Evolutionary conservation across 2,329 filamentous ascomycete species (phyloP).

Genomic region (Macrophomina tecta): DNA sequence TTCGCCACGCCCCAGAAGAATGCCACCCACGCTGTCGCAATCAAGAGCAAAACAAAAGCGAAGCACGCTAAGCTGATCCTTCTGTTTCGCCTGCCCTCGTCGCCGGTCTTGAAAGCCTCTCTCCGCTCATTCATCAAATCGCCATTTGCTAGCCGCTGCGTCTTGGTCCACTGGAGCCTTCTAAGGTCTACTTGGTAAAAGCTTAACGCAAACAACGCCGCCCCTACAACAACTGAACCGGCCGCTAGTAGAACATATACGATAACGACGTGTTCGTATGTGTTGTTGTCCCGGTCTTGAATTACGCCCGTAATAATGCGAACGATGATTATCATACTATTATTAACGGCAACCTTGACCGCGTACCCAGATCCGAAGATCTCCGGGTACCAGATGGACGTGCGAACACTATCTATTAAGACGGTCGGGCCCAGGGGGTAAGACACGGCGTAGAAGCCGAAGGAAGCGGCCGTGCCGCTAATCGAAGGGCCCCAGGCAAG

Average conservation of each 20-base stretch:
- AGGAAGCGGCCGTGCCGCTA: conserved; percentile 62
- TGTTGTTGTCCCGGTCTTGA: conserved; percentile 63
- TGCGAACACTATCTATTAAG: conserved; percentile 67
- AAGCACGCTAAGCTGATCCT: conserved; percentile 46
- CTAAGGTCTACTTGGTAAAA: conserved; percentile 51
- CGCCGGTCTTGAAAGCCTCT: conserved; percentile 45
- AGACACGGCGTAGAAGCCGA: conserved; percentile 65
- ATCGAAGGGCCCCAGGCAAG: conserved; percentile 58
- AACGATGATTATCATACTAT: conserved; percentile 67
- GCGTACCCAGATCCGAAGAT: conserved; percentile 67
- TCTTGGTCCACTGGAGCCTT: conserved; percentile 64
- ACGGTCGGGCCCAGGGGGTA: conserved; percentile 61
- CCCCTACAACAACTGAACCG: conserved; percentile 54
- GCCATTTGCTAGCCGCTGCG: conserved; percentile 56
- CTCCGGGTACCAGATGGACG: conserved; percentile 64
- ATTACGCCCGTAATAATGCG: conserved; percentile 64
- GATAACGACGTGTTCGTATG: conserved; percentile 61
- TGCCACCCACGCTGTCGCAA: conserved; percentile 59
- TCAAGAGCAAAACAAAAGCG: conserved; percentile 51
- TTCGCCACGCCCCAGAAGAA: conserved; percentile 68
- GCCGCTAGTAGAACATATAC: conserved; percentile 63
- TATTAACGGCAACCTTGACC: conserved; percentile 67
- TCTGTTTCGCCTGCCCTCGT: conserved; percentile 46
- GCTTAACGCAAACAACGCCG: conserved; percentile 48
- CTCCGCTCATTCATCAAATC: conserved; percentile 53